Percentiles rank a stretch among this genome's conserved stretches.
Evolutionary conservation across 2,329 filamentous ascomycete genomes (phyloP).

Genomic region (Aureobasidium subglaciale): DNA sequence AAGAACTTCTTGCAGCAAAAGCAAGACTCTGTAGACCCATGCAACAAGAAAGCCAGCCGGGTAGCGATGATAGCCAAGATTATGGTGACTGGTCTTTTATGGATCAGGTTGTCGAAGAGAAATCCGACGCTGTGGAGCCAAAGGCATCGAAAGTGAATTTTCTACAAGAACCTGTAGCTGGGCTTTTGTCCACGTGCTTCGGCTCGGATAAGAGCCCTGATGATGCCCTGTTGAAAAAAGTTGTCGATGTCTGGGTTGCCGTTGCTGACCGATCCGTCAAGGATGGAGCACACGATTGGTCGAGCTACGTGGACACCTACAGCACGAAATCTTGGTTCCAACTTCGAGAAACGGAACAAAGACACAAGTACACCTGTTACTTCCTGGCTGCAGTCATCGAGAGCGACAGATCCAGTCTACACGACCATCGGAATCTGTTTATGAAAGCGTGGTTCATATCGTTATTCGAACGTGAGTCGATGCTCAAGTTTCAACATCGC

Average conservation of each 20-base stretch:
- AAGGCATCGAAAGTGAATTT: constrained; percentile 31
- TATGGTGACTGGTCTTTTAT: constrained; percentile 54
- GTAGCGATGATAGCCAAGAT: constrained; percentile 56
- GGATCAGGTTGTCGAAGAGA: constrained; percentile 31
- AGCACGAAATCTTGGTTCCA: constrained; percentile 44
- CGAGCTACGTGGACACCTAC: constrained; percentile 49
- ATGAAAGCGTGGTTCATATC: constrained; percentile 48
- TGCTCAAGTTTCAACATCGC: constrained; percentile 54
- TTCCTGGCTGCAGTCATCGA: constrained; percentile 36
- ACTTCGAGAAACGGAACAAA: constrained; percentile 40
- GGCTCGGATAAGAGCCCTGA: constrained; percentile 51
- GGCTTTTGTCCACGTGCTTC: constrained; percentile 54
- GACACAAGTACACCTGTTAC: constrained; percentile 38
- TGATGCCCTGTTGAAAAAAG: constrained; percentile 45
- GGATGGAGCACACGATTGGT: constrained; percentile 44
- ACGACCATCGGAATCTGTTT: constrained; percentile 42
- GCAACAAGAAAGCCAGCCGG: constrained; percentile 26
- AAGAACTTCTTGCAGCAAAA: constrained; percentile 30
- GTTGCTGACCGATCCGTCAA: constrained; percentile 42
- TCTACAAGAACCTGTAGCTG: constrained; percentile 44
- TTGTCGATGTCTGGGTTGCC: constrained; percentile 50
- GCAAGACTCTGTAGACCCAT: constrained; percentile 4
- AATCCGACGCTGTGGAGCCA: neutral
- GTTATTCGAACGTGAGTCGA: constrained; percentile 52
- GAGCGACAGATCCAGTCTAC: constrained; percentile 34